Evolutionary conservation across 768 basidiomycete genomes (phyloP).

Genomic region (Hericium coralloides): DNA sequence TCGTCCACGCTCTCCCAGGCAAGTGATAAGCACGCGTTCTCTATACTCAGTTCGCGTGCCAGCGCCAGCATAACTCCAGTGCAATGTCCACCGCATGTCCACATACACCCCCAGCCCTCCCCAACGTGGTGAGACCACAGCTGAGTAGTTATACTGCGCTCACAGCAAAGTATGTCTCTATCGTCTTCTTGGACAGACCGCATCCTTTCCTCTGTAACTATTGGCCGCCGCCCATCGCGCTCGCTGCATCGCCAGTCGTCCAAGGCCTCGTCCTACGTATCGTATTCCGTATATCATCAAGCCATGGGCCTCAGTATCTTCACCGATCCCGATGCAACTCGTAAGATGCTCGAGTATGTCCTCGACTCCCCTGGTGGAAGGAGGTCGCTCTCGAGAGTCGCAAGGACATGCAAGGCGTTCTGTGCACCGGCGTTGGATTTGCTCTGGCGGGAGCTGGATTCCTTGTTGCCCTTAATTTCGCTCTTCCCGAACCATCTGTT

Average conservation of each 20-base stretch:
- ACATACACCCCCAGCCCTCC: constrained; percentile 12
- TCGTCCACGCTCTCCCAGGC: background rate
- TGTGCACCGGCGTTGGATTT: constrained; percentile 62
- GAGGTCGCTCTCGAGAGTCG: constrained; percentile 59
- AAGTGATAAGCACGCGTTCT: background rate
- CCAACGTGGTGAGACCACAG: constrained; percentile 11
- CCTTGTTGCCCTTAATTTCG: constrained; percentile 60
- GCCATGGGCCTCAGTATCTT: constrained; percentile 48
- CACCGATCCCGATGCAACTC: constrained; percentile 52
- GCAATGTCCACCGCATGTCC: background rate
- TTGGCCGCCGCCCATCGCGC: constrained; percentile 12
- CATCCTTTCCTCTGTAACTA: constrained; percentile 11
- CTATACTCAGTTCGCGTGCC: background rate
- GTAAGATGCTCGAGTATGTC: constrained; percentile 41
- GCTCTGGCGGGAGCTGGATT: constrained; percentile 74
- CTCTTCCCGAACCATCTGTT: constrained; percentile 61
- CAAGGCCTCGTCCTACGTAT: constrained; percentile 21
- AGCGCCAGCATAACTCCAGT: background rate
- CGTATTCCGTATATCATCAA: constrained; percentile 40
- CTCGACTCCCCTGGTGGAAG: constrained; percentile 54
- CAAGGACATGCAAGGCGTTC: constrained; percentile 68
- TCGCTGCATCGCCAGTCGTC: constrained; percentile 1
- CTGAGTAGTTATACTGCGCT: constrained; percentile 10
- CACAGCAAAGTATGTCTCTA: constrained; percentile 8
- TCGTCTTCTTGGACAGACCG: constrained; percentile 5